Evolutionary conservation across 345 rosid genomes (phyloP).

Genomic region (Capsella bursapastoris): DNA sequence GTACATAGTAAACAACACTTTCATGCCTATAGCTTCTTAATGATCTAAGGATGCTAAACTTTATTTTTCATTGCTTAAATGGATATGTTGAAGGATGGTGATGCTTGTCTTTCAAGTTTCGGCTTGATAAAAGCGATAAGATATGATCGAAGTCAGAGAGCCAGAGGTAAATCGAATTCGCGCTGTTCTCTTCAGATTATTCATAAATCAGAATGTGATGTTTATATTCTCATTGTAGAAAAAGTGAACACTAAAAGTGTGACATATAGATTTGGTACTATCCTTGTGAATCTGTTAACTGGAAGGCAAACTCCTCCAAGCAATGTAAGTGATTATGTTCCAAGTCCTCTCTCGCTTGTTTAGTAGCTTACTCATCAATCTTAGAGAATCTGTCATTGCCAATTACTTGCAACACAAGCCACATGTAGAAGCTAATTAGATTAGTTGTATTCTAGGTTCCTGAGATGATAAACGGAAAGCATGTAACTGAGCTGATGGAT

Average conservation of each 20-base stretch:
- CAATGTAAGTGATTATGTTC: constrained; percentile 56
- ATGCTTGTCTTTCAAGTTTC: constrained; percentile 87
- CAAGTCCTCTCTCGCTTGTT: neutral
- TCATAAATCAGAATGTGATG: neutral
- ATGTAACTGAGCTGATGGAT: neutral
- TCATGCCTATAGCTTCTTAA: constrained; percentile 1
- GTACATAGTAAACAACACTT: constrained; percentile 35
- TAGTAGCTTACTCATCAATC: too few relatives aligned
- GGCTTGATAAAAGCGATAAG: constrained; percentile 78
- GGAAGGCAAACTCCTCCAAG: constrained; percentile 79
- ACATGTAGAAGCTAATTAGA: too few relatives aligned
- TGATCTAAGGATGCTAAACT: neutral
- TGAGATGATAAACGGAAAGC: neutral
- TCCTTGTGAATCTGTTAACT: constrained; percentile 69
- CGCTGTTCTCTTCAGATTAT: neutral
- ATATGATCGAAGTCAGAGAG: neutral
- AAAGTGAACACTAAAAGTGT: constrained; percentile 75
- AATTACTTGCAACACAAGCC: neutral
- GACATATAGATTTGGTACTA: constrained; percentile 72
- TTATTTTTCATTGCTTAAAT: neutral
- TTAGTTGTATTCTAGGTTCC: neutral
- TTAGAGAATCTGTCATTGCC: neutral
- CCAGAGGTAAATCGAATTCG: neutral
- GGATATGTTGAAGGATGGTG: constrained; percentile 60
- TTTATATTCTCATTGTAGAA: constrained; percentile 47